phyloP scores from a whole-genome alignment of 78 protist species.

The Trichosphaerium sp. region DNA sequence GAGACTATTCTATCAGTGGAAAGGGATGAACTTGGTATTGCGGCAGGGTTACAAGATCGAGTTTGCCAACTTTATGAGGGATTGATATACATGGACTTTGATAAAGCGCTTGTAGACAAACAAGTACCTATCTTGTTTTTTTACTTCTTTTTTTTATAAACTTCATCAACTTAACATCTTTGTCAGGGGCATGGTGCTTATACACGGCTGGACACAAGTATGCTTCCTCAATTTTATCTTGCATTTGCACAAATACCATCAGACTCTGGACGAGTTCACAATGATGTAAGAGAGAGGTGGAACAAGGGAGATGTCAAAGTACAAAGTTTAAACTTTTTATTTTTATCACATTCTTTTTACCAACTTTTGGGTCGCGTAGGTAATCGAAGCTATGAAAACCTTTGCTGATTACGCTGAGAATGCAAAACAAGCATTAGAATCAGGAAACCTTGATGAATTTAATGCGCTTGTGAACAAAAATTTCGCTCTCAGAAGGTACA shows the following conservation, averaged over 20 bases:
- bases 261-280: conserved; percentile 13
- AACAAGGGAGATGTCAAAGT: conserved; percentile 1
- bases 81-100: conserved; percentile 11
- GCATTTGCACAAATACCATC: background rate
- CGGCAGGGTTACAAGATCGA: conserved; percentile 38
- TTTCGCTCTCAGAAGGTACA: too few species aligned
- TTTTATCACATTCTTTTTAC: too few species aligned
- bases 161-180: too few species aligned
- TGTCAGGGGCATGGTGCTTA: conserved; percentile 15
- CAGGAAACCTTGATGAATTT: too few species aligned
- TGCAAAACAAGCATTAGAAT: too few species aligned
- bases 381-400: too few species aligned
- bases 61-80: conserved; percentile 12
- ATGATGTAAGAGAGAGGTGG: background rate
- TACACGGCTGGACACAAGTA: background rate
- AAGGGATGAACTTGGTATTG: conserved; percentile 7
- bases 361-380: too few species aligned
- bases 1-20: conserved; percentile 18
- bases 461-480: too few species aligned
- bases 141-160: too few species aligned
- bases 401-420: too few species aligned
- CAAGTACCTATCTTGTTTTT: too few species aligned
- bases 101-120: background rate
- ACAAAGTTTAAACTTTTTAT: too few species aligned
- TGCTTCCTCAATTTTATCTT: background rate